A percentile compares a stretch with the other conserved stretches of the same genome.
These are phyloP conservation scores for Podila minutissima DNA, from an alignment of 192 early-diverging fungal genomes.

Conservation along the genomic window DNA sequence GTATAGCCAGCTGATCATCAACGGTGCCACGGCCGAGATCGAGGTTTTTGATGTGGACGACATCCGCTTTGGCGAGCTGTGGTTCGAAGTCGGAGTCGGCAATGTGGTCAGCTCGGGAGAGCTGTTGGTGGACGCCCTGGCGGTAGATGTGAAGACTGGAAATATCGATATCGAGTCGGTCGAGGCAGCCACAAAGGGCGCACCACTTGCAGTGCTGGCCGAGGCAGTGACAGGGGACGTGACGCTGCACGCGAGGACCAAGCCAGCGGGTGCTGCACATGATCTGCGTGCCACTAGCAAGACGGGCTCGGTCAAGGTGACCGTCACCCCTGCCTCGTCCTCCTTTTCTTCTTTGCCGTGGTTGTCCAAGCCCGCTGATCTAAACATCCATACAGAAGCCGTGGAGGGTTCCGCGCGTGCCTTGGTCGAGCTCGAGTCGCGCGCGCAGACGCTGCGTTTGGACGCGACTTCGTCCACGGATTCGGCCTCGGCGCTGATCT, in stretches of 20 bases:
- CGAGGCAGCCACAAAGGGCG: slow-evolving; percentile 6
- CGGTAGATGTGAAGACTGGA: slow-evolving; percentile 1
- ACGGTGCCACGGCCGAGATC: slow-evolving; percentile 2
- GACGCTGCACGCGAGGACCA: slow-evolving; percentile 3
- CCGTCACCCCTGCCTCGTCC: neutral
- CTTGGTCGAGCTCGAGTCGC: slow-evolving; percentile 3
- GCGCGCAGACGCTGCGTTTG: slow-evolving; percentile 9
- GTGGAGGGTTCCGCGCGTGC: slow-evolving; percentile 2
- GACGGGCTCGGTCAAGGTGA: slow-evolving; percentile 12
- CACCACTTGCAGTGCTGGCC: slow-evolving; percentile 13
- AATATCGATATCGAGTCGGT: slow-evolving; percentile 7
- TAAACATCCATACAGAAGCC: neutral
- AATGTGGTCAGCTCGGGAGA: neutral
- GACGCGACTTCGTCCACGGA: slow-evolving; percentile 3
- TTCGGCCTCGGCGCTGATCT: neutral
- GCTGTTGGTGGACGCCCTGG: slow-evolving; percentile 7
- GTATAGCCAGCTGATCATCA: slow-evolving; percentile 14
- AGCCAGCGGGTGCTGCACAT: slow-evolving; percentile 7
- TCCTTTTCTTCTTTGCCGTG: neutral
- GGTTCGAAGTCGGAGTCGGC: slow-evolving; percentile 5
- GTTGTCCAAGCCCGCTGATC: slow-evolving; percentile 11
- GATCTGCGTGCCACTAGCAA: neutral
- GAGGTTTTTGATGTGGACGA: neutral
- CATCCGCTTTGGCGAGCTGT: slow-evolving; percentile 16
- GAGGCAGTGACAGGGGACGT: neutral